Conservation (phyloP, 2,329 filamentous ascomycete species). For the Colletotrichum tropicicola region DNA sequence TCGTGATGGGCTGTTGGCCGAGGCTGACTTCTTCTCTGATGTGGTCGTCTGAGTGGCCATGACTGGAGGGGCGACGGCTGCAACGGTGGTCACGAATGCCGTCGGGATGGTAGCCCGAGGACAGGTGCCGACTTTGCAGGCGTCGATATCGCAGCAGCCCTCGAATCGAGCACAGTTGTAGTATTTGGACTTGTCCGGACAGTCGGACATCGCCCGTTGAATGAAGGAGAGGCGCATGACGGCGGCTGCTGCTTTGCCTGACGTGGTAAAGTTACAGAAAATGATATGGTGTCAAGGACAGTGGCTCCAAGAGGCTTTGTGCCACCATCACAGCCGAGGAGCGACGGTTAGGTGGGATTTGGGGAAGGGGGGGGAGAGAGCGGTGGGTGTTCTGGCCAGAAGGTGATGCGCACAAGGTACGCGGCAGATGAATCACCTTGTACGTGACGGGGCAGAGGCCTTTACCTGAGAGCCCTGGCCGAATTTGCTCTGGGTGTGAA, state of each 20-base stretch:
- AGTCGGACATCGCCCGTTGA: constrained; percentile 29
- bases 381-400: too few species aligned
- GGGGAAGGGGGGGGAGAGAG: too few species aligned
- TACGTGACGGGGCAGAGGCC: too few species aligned
- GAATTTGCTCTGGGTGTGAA: too few species aligned
- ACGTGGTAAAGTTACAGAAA: background rate
- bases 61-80: constrained; percentile 21
- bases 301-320: background rate
- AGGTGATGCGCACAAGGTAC: too few species aligned
- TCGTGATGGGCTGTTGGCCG: background rate
- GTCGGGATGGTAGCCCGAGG: constrained; percentile 28
- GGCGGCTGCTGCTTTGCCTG: background rate
- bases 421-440: too few species aligned
- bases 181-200: constrained; percentile 41
- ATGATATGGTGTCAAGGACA: background rate
- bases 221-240: constrained; percentile 11
- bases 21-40: background rate
- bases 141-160: constrained; percentile 56
- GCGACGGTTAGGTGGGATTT: too few species aligned
- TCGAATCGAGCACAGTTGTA: constrained; percentile 49
- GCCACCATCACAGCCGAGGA: too few species aligned
- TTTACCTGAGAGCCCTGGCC: too few species aligned
- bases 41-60: background rate
- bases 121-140: constrained; percentile 47
- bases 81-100: background rate